Base-by-base conservation (phyloP, 2,329 filamentous ascomycete genomes). In the Alternaria ethzedia region DNA sequence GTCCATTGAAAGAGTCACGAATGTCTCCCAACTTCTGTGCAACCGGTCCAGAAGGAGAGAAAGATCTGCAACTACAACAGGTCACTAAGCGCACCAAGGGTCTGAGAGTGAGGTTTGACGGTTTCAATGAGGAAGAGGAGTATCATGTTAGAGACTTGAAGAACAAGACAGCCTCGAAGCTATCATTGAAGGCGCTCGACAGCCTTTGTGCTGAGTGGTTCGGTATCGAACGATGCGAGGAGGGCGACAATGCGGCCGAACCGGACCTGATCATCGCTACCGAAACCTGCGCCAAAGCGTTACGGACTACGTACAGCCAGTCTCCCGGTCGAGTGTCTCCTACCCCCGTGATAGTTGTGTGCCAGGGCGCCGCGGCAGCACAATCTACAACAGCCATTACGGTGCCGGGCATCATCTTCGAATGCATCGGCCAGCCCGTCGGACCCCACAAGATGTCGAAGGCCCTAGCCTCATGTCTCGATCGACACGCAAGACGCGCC, bases 391-490 rank as follows among this genome's bases (percentile, higher is more conserved):
- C 75, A 6, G 73, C 77, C 2, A 77, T 78, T 20, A 78, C 77
- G 1, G 73, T 77, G 4, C 74, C 76, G 3, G 78, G 77, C 0
- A 69, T 78, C 12, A 75, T 73, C 15, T 76, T 77, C 57, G 78
- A 78, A 63, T 78, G 77, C 45, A 78, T 79, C 32, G 63, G 73
- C 20, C 78, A 77, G 51, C 78, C 75, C n/a, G 76, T 74, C 26
- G 78, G 78, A 28, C 78, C 78, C n/a, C 77, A 80, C 61, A 80
- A 80, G 62, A 70, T 80, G 56, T 73, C 76, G 32, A 79, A 76
- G 58, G 77, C 78, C 5, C 63, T 80, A 3, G 59, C 67, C 0
- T 78, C 76, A 3, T 79, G 77, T 57, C 70, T 79, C 13, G 73
- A 78, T 47, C 75, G 78, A 21, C 67, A 78, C 25, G 63, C 68